These are phyloP conservation scores for Parascedosporium putredinis DNA, from an alignment of 2,329 filamentous ascomycete genomes.

Conservation along the genomic window DNA sequence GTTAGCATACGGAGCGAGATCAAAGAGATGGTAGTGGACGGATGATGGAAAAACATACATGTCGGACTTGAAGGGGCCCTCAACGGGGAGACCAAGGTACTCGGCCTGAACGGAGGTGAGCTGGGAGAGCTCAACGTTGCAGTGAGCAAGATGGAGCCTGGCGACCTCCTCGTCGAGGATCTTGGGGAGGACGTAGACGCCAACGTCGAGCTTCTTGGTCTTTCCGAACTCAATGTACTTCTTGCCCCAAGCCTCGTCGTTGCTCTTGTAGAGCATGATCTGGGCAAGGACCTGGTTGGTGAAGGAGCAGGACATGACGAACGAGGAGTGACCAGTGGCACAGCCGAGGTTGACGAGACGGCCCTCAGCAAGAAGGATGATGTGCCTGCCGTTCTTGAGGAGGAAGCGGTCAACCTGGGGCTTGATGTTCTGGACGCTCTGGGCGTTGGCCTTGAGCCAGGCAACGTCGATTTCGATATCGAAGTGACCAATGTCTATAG, in stretches of 20 bases:
- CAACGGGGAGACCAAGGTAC: constrained; percentile 76
- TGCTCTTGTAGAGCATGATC: constrained; percentile 94
- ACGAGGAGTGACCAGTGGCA: constrained; percentile 97
- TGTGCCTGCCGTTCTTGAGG: constrained; percentile 87
- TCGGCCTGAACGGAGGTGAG: constrained; percentile 82
- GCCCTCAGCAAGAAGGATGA: constrained; percentile 97
- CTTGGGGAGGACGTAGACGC: constrained; percentile 97
- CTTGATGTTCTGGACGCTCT: constrained; percentile 96
- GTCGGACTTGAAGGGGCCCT: constrained; percentile 95
- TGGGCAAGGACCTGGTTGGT: constrained; percentile 99
- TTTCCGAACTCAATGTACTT: constrained; percentile 97
- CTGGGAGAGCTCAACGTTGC: constrained; percentile 86
- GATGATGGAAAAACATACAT: constrained; percentile 46
- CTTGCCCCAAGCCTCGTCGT: constrained; percentile 74
- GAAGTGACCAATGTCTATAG: constrained; percentile 90
- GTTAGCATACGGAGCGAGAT: too few species aligned
- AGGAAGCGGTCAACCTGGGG: constrained; percentile 97
- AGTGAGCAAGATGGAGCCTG: constrained; percentile 81
- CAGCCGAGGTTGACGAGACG: constrained; percentile 99
- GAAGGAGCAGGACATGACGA: constrained; percentile 99
- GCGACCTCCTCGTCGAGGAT: constrained; percentile 98
- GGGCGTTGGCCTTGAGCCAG: constrained; percentile 96
- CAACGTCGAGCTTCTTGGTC: constrained; percentile 77
- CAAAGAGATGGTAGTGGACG: constrained; percentile 10
- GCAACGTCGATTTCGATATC: constrained; percentile 99